Base-by-base conservation (phyloP, 768 basidiomycete species). In the Trametes punicea region DNA sequence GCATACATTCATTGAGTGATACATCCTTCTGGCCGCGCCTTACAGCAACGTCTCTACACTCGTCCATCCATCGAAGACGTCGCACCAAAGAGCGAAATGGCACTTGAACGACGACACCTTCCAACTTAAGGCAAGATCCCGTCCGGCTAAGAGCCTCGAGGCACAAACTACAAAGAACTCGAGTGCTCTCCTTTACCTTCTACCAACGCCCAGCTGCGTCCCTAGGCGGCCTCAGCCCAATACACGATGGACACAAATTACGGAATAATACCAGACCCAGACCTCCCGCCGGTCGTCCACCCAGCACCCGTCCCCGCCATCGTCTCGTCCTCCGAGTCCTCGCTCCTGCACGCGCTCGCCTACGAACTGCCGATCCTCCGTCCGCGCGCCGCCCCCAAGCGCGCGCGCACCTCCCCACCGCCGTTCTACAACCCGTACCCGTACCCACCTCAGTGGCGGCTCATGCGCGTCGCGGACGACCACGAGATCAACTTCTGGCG, bases 391-490 rank as follows among this genome's bases (percentile, higher is more conserved):
- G 21, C 15, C 6, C n/a, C 4, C 1, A 10, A 9, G 38, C 39
- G 20, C 25, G 20, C n/a, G 38, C 45, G n/a, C 51, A 25, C 50
- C 15, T 26, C 42, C n/a, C 39, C 50, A 11, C 45, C 36, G 4
- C 51, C 51, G 30, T 6, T 16, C 15, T 58, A 58, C 51, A 38
- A 58, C 51, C 57, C 57, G 46, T 58, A 58, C 57, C 57, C 57
- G 18, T 58, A 58, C 47, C 20, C 20, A 25, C 39, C 45, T 26
- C 7, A 23, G 8, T 58, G 46, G 46, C 5, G 38, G 39, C 31
- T 49, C 39, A 23, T n/a, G 3, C 46, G 41, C 18, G 4, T 16
- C 20, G 25, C 33, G 11, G 18, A 26, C 10, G 10, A 15, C 26
- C 16, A 21, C 33, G 57, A 58, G 56, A 21, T 31, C 18, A 2